Conservation (phyloP, 208 protist species). For the Herpetomonas samuelpessoai region DNA sequence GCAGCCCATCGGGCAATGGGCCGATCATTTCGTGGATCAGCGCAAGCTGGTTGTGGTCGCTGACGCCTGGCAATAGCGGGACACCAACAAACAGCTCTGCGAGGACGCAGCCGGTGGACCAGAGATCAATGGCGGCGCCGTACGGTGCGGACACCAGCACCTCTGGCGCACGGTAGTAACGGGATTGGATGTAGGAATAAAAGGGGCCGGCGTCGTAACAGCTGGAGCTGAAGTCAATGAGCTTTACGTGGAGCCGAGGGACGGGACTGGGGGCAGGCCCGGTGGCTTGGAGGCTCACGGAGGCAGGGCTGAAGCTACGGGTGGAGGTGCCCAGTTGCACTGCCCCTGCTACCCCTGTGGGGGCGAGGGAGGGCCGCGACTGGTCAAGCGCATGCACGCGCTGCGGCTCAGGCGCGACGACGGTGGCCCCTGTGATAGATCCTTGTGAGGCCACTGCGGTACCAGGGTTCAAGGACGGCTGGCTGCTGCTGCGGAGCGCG, state of each 20-base stretch:
- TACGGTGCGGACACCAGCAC: conserved; percentile 94
- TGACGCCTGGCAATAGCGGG: conserved; percentile 93
- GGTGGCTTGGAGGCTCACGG: not conserved
- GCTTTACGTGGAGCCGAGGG: conserved; percentile 77
- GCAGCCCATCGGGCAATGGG: conserved; percentile 64
- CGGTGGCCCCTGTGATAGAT: not conserved
- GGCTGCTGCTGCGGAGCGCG: not conserved
- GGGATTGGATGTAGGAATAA: conserved; percentile 87
- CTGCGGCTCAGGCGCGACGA: conserved; percentile 27
- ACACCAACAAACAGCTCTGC: conserved; percentile 94
- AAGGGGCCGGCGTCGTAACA: conserved; percentile 90
- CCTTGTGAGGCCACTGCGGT: not conserved
- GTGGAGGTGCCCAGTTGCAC: too few relatives aligned
- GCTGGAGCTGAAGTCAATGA: conserved; percentile 97
- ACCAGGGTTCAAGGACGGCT: too few relatives aligned
- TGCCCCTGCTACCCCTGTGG: too few relatives aligned
- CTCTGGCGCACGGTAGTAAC: conserved; percentile 97
- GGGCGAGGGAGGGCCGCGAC: conserved; percentile 1
- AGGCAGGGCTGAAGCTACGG: too few relatives aligned
- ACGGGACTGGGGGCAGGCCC: conserved; percentile 6
- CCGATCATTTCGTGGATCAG: conserved; percentile 95
- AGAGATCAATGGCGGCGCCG: conserved; percentile 94
- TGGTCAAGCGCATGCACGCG: conserved; percentile 31
- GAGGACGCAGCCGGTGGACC: conserved; percentile 96
- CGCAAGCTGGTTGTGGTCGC: conserved; percentile 91